phyloP scores from a whole-genome alignment of 129 eudicot genomes.

The Scalesia atractyloides region DNA sequence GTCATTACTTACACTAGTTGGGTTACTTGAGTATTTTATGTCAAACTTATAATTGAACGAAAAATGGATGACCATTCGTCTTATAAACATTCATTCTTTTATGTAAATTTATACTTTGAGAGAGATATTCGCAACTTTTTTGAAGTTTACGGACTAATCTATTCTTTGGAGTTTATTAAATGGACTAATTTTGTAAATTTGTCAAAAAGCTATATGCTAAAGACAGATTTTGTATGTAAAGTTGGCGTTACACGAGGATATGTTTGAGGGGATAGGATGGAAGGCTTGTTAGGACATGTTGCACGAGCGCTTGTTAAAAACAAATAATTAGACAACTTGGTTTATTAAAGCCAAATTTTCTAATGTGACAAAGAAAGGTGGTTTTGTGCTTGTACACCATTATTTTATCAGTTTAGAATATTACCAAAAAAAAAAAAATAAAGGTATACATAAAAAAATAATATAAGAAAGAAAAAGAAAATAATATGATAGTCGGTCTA shows the following conservation, averaged over 20 bases:
- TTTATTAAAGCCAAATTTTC: not conserved
- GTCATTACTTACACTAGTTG: too few species aligned
- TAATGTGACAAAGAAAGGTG: not conserved
- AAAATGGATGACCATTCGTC: too few species aligned
- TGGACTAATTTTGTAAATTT: not conserved
- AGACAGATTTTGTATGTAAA: not conserved
- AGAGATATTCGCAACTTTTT: too few species aligned
- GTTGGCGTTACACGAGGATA: not conserved
- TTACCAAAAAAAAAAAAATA: too few species aligned
- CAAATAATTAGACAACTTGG: not conserved
- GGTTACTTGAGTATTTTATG: too few species aligned
- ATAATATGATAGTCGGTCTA: constrained; percentile 1
- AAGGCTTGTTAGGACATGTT: not conserved
- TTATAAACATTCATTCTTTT: too few species aligned
- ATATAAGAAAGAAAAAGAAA: too few species aligned
- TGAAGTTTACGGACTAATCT: not conserved
- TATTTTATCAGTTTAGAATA: not conserved
- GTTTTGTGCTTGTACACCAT: not conserved
- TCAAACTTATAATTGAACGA: too few species aligned
- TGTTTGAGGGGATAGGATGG: not conserved
- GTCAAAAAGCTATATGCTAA: not conserved
- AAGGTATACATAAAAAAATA: not conserved
- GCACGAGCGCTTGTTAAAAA: not conserved
- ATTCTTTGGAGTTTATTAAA: too few species aligned
- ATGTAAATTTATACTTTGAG: too few species aligned